Evolutionary conservation across 2,329 filamentous ascomycete species (phyloP), one percentile per base, ranked within the genome.

Genomic region (Nemania sp.): DNA sequence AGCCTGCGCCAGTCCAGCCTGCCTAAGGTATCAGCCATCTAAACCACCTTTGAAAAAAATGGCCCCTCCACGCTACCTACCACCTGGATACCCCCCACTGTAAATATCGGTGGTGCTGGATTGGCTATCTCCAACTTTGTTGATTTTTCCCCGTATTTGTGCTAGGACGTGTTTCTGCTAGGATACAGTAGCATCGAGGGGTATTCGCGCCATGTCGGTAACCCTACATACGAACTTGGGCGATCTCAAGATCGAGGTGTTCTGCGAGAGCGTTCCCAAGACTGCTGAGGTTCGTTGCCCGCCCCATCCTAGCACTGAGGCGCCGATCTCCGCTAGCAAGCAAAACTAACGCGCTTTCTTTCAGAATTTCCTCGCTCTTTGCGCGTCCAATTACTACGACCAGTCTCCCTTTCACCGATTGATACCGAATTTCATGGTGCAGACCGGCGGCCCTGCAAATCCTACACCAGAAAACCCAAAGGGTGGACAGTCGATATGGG

Each of bases 231-330:
- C 96, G 57, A 93, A 90, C 58, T 87, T 92, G 61, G 96, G 96
- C 78, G 91, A 96, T 81, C 87, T 99, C 79, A 99, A 98, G 83
- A 88, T 98, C 75, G 96, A 98, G 81, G 85, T 99, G 73, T 98
- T 98, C 83, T 98, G 95, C 84, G 93, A 98, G 80, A 91, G 92
- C 74, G 93, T 97, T 35, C 96, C 96, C 70, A 94, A 95, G 80
- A 97, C 96, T 0, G 92, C 94, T 70, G 93, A 97, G 83, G 91
- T 91, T 82, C 64, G 82, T 74, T 29, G 29, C 59, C 43, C 41
- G 41, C 35, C n/a, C 47, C 53, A 24, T 22, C 51, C 52, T 29
- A 5, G 52, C 13, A 47, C 22, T 13, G 45, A 41, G 5, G 52
- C 13, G 49, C 22, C 15, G 45, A 41, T 13, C 29, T 67, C 26